Evolutionary conservation across 495 filamentous ascomycete species (phyloP), one percentile per base, ranked within the genome.

Genomic region (Schizothecium vesticola): DNA sequence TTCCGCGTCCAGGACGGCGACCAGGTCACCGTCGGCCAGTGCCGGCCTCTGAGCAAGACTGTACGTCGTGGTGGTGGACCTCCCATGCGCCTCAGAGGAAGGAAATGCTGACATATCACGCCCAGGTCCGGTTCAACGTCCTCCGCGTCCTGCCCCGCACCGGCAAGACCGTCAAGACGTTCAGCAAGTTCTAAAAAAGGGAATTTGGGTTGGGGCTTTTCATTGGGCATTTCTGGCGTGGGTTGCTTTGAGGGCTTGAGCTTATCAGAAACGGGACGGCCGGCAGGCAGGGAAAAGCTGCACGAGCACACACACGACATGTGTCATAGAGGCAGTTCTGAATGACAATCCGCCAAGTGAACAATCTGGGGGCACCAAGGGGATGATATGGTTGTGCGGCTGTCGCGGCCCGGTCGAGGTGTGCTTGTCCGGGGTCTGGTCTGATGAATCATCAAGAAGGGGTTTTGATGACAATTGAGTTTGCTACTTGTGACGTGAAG

Each of bases 1-100:
- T 99, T 99, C 92, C 95, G 95, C 95, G 93, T 98, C 77, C 91
- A 95, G 88, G 94, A 97, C 76, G 95, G 95, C 88, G 96, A 99
- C 83, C 90, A 92, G 85, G 95, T 99, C 75, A 97, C 93, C 73
- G 95, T 99, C 83, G 95, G 95, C 83, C 94, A 98, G 87, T 98
- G 96, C 90, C 85, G 95, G 80, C 96, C 96, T 77, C 87, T 99
- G 71, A 91, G 88, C 91, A 98, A 98, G 91, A 99, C 96, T 73
- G 94, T 98, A 91, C 71, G 92, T 89, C 16, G 21, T 7, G 5
- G 25, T 22, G n/a, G 56, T 26, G 59, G 23, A 56, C 55, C 13
- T 56, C 22, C 28, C 13, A 28, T 25, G 21, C 59, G 0, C 25
- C 51, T 25, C 43, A 28, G 10, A 25, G 43, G 26, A 23, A n/a